Conservation (phyloP, 1,139 yeast genomes). For the Kurtzmaniella natalensis region DNA sequence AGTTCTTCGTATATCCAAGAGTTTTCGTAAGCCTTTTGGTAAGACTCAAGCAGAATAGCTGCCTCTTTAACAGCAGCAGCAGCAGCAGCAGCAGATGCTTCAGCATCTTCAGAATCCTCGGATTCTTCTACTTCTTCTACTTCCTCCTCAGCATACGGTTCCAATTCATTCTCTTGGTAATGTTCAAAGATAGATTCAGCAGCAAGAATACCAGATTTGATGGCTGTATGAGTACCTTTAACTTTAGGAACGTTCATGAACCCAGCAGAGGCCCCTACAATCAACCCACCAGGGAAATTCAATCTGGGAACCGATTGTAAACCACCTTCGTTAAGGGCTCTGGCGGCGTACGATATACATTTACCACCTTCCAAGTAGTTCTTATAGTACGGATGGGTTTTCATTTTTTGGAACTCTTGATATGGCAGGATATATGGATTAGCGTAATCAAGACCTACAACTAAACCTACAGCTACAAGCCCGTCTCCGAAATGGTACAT, state of each 20-base stretch:
- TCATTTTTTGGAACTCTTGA: constrained; percentile 92
- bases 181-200: constrained; percentile 77
- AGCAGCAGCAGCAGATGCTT: constrained; percentile 33
- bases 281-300: constrained; percentile 90
- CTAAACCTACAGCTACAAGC: constrained; percentile 83
- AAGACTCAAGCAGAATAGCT: constrained; percentile 47
- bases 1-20: constrained; percentile 90
- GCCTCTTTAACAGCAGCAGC: constrained; percentile 16
- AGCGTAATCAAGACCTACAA: constrained; percentile 85
- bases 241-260: constrained; percentile 95
- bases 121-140: too few relatives aligned
- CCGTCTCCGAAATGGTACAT: constrained; percentile 96
- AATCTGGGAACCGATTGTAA: constrained; percentile 85
- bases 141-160: constrained; percentile 46
- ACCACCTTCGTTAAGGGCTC: constrained; percentile 97
- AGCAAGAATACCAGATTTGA: constrained; percentile 91
- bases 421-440: constrained; percentile 95
- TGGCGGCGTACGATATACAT: constrained; percentile 89
- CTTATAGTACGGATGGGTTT: constrained; percentile 83
- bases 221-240: constrained; percentile 97
- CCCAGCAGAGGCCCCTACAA: constrained; percentile 95
- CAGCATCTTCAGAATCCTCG: constrained; percentile 23
- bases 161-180: constrained; percentile 35
- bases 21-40: constrained; percentile 58
- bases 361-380: constrained; percentile 79